Percentiles rank a stretch among this genome's conserved stretches.
phyloP scores from a whole-genome alignment of 192 early-diverging fungal genomes.

The Coemansia sp. region DNA sequence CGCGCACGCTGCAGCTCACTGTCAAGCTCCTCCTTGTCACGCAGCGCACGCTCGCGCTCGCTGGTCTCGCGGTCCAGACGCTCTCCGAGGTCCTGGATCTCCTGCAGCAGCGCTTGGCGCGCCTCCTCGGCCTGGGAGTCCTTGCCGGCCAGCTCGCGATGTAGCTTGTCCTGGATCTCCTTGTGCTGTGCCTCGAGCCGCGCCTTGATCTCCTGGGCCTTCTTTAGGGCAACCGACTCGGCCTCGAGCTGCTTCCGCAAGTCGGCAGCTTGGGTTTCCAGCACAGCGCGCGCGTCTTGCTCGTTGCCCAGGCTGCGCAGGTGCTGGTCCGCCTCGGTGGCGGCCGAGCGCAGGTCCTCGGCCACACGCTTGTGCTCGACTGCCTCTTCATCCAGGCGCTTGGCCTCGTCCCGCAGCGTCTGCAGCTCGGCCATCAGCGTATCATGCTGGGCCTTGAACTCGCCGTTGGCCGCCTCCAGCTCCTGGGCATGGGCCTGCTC shows the following conservation, averaged over 20 bases:
- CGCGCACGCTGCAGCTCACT: constrained; percentile 57
- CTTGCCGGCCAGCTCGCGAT: constrained; percentile 55
- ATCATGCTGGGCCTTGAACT: constrained; percentile 58
- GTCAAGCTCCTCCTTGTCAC: constrained; percentile 57
- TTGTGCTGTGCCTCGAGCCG: constrained; percentile 62
- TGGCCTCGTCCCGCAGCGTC: background rate
- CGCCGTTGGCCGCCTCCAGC: constrained; percentile 43
- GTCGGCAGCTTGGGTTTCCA: constrained; percentile 57
- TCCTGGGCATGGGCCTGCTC: constrained; percentile 55
- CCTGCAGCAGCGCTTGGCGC: constrained; percentile 56
- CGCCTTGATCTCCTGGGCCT: constrained; percentile 62
- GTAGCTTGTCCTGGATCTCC: constrained; percentile 62
- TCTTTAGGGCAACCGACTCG: constrained; percentile 51
- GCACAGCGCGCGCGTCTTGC: constrained; percentile 49
- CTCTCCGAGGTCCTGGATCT: constrained; percentile 55
- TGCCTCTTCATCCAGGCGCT: constrained; percentile 6
- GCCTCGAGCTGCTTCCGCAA: constrained; percentile 60
- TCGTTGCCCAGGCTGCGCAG: constrained; percentile 56
- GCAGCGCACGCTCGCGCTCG: constrained; percentile 56
- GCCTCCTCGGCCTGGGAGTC: constrained; percentile 70
- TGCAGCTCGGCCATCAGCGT: constrained; percentile 11
- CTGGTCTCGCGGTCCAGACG: constrained; percentile 50
- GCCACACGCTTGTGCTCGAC: constrained; percentile 9
- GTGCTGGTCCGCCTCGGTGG: constrained; percentile 29
- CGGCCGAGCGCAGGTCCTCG: constrained; percentile 16